Evolutionary conservation across 1,139 yeast genomes (phyloP).

Genomic region (Suhomyces yuchorum): DNA sequence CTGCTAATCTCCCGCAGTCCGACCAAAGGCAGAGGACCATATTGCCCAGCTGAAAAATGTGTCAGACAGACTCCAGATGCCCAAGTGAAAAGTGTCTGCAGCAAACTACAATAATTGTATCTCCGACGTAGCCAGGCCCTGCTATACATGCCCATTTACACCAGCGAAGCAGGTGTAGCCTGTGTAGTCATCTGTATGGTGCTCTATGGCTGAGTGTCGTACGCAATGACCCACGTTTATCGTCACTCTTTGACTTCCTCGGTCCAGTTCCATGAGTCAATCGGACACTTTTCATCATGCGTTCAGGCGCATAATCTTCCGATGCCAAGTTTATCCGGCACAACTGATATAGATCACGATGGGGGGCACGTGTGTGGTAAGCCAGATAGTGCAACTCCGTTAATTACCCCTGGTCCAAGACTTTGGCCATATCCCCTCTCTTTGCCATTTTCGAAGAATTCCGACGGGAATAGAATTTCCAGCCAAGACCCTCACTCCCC

Average conservation of each 20-base stretch:
- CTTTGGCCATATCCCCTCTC: background rate
- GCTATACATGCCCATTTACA: too few relatives aligned
- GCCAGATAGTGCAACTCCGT: background rate
- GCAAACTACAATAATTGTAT: background rate
- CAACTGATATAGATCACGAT: background rate
- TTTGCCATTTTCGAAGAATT: background rate
- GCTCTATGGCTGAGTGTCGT: background rate
- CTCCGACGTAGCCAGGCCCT: too few relatives aligned
- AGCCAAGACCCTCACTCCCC: background rate
- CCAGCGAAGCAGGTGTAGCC: too few relatives aligned
- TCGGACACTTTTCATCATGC: background rate
- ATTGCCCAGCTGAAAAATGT: background rate
- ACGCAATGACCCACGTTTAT: background rate
- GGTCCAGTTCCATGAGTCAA: background rate
- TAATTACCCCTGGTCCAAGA: background rate
- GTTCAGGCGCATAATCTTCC: background rate
- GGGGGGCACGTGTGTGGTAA: background rate
- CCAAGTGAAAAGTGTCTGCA: background rate
- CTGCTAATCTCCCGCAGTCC: background rate
- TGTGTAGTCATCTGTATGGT: background rate
- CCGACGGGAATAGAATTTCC: background rate
- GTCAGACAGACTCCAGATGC: background rate
- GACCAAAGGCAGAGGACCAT: conserved; percentile 30
- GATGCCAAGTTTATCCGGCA: background rate
- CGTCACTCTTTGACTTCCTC: background rate